Percentiles rank a stretch among this genome's conserved stretches.
These are phyloP conservation scores for Styphnolobium japonicum DNA, from an alignment of 306 rosid species.

Conservation along the genomic window DNA sequence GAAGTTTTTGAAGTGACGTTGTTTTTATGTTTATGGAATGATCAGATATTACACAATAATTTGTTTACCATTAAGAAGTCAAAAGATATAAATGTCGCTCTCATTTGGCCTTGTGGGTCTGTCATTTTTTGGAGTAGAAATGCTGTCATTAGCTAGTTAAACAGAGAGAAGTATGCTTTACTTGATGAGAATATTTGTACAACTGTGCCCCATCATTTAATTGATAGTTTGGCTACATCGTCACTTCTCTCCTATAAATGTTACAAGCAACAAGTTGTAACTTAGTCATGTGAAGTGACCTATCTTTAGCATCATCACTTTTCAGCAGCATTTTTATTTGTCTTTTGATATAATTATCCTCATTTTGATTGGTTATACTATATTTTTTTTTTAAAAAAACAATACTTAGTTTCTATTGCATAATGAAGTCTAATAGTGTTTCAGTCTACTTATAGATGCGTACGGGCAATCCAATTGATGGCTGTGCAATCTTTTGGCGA, in stretches of 20 bases:
- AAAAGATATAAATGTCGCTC: background rate
- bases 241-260: background rate
- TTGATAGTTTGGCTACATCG: conserved; percentile 8
- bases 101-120: background rate
- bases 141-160: conserved; percentile 13
- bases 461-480: conserved; percentile 80
- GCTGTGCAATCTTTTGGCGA: conserved; percentile 95
- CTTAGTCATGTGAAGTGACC: background rate
- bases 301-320: conserved; percentile 10
- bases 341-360: background rate
- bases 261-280: conserved; percentile 5
- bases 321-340: conserved; percentile 1
- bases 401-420: background rate
- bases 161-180: background rate
- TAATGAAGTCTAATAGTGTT: conserved; percentile 36
- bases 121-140: conserved; percentile 10
- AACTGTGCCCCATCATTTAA: background rate
- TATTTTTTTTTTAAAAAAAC: background rate
- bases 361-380: conserved; percentile 6
- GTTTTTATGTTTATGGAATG: background rate
- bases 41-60: background rate
- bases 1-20: background rate
- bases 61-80: background rate
- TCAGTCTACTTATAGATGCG: conserved; percentile 73
- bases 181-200: background rate